phyloP scores from a whole-genome alignment of 495 filamentous ascomycete genomes.

The Oidiodendron maius region DNA sequence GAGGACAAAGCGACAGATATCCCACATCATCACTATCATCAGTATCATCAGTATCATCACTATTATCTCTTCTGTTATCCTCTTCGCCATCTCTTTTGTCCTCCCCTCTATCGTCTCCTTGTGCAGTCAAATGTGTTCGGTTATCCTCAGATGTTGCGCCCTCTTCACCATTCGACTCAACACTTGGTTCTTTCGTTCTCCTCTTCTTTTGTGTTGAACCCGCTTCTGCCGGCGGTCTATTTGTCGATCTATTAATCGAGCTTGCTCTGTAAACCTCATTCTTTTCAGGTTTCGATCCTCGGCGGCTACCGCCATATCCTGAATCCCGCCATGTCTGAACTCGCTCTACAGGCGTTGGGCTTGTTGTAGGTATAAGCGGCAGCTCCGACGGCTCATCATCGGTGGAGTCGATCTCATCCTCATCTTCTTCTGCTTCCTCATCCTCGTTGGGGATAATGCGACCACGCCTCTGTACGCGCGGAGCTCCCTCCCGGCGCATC shows the following conservation, averaged over 20 bases:
- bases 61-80: too few species aligned
- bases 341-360: background rate
- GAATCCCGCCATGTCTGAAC: background rate
- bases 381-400: background rate
- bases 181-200: background rate
- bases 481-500: background rate
- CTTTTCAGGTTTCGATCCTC: background rate
- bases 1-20: background rate
- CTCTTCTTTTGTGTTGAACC: background rate
- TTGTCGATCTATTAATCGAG: background rate
- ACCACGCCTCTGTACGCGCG: background rate
- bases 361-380: background rate
- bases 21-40: too few species aligned
- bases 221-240: background rate
- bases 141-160: background rate
- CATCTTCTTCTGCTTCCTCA: background rate
- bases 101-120: background rate
- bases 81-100: background rate
- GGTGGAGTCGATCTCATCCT: background rate
- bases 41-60: constrained; percentile 2
- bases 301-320: background rate
- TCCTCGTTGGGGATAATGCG: background rate
- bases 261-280: background rate
- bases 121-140: background rate
- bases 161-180: background rate